phyloP scores from a whole-genome alignment of 2,329 filamentous ascomycete species.

The Neonectria punicea region DNA sequence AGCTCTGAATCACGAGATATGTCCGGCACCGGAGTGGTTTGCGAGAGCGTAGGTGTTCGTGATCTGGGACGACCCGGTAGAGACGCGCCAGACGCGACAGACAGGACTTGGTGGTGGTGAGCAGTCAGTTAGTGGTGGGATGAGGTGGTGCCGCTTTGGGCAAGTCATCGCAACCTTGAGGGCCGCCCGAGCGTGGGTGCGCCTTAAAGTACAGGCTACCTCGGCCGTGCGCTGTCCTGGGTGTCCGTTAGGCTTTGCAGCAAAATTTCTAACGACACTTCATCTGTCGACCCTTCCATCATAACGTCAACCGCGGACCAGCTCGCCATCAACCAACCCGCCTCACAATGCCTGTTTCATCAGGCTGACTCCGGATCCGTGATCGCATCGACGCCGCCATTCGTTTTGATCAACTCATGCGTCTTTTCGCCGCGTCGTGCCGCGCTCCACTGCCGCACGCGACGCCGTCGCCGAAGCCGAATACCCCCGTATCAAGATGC shows the following conservation, averaged over 20 bases:
- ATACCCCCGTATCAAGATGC: conserved; percentile 59
- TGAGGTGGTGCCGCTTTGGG: conserved; percentile 26
- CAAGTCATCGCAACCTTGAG: conserved; percentile 35
- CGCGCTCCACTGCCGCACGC: conserved; percentile 59
- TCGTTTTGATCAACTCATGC: conserved; percentile 58
- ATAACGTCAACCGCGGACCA: conserved; percentile 40
- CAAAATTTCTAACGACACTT: conserved; percentile 51
- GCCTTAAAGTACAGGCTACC: conserved; percentile 41
- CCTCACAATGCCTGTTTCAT: conserved; percentile 58
- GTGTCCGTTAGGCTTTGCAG: conserved; percentile 41
- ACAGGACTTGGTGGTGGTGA: conserved; percentile 32
- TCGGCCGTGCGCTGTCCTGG: conserved; percentile 32
- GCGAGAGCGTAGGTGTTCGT: conserved; percentile 8
- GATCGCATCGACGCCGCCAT: conserved; percentile 55
- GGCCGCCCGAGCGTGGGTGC: not conserved
- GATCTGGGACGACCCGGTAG: conserved; percentile 26
- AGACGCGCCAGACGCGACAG: conserved; percentile 45
- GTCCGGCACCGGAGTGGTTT: not conserved
- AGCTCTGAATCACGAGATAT: not conserved
- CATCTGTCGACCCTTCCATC: conserved; percentile 42
- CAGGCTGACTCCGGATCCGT: conserved; percentile 50
- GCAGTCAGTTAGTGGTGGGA: conserved; percentile 15
- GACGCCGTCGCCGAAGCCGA: conserved; percentile 51
- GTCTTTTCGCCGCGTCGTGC: conserved; percentile 54
- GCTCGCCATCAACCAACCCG: conserved; percentile 53